A percentile compares a stretch with the other conserved stretches of the same genome.
These are phyloP conservation scores for Malus asiatica DNA, from an alignment of 306 rosid species.

Conservation along the genomic window DNA sequence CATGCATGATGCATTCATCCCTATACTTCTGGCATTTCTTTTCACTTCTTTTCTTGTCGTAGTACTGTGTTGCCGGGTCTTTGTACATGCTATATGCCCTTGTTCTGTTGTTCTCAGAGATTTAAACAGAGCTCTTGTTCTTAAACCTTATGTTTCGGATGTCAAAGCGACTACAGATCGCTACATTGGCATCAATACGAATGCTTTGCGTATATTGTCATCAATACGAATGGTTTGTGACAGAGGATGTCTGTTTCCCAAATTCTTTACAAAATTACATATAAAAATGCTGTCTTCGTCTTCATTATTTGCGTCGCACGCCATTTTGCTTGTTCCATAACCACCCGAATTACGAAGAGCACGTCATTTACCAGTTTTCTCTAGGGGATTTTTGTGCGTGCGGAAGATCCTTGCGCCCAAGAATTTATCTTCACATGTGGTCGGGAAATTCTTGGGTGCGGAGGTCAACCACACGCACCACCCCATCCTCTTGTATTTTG, in stretches of 20 bases:
- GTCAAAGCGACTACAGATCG: background rate
- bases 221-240: background rate
- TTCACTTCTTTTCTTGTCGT: background rate
- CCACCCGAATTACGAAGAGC: too few relatives aligned
- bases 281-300: too few relatives aligned
- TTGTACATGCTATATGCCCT: slow-evolving; percentile 18
- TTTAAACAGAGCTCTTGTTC: background rate
- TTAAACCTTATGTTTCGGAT: background rate
- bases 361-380: too few relatives aligned
- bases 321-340: too few relatives aligned
- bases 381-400: too few relatives aligned
- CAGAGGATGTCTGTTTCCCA: background rate
- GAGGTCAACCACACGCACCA: too few relatives aligned
- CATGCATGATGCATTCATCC: background rate
- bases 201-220: background rate
- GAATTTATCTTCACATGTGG: too few relatives aligned
- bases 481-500: too few relatives aligned
- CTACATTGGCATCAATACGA: background rate
- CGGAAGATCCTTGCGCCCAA: too few relatives aligned
- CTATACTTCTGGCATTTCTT: background rate
- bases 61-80: slow-evolving; percentile 2
- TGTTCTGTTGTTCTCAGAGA: background rate
- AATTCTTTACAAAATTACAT: too few relatives aligned
- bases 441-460: too few relatives aligned
- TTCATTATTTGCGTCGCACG: too few relatives aligned